phyloP scores from a whole-genome alignment of 1,284 basidiomycete species.

The Neotropicomus parvogracilis region DNA sequence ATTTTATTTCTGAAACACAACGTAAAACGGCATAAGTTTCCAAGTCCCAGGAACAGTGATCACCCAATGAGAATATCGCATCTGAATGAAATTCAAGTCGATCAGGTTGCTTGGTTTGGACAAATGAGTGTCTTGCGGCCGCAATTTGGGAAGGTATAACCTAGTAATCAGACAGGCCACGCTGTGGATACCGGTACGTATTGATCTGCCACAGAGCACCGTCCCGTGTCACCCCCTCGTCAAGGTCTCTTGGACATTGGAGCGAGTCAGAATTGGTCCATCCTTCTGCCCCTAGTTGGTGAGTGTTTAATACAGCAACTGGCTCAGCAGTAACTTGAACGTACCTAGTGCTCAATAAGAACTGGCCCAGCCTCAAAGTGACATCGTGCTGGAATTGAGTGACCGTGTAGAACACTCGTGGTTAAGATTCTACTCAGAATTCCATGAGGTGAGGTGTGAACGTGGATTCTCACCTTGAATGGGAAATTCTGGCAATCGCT shows the following conservation, averaged over 20 bases:
- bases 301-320: not conserved
- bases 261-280: not conserved
- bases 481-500: not conserved
- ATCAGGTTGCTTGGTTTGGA: no score
- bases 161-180: not conserved
- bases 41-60: not conserved
- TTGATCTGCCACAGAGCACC: not conserved
- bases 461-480: no score
- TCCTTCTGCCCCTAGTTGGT: not conserved
- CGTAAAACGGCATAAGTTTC: not conserved
- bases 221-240: not conserved
- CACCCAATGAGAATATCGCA: not conserved
- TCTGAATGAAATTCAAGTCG: no score
- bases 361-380: no score
- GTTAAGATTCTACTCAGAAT: not conserved
- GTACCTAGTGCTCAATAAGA: slow-evolving; percentile 1
- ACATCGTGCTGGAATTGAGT: no score
- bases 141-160: not conserved
- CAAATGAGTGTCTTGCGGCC: not conserved
- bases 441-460: not conserved
- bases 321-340: not conserved
- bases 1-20: not conserved
- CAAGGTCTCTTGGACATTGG: not conserved
- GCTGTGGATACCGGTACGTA: not conserved
- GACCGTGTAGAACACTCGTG: not conserved